A percentile compares a stretch with the other conserved stretches of the same genome.
These are phyloP conservation scores for Kingdonia uniflora DNA, from an alignment of 164 flowering plant species.

Conservation along the genomic window DNA sequence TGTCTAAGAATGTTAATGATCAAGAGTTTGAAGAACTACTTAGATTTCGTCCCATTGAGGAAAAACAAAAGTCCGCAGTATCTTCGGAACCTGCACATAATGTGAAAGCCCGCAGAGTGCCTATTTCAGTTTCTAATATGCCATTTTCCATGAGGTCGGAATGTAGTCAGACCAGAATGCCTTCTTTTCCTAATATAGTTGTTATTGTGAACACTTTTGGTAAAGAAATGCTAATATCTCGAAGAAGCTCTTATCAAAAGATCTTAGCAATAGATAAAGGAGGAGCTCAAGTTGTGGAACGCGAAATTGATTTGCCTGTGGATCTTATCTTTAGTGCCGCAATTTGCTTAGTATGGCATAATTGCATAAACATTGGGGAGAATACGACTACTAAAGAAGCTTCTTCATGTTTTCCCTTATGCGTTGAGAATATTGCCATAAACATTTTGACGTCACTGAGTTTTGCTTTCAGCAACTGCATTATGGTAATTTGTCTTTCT, in stretches of 20 bases:
- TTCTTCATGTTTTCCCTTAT: constrained; percentile 43
- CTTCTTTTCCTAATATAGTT: constrained; percentile 29
- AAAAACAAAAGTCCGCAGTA: constrained; percentile 9
- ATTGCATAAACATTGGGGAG: constrained; percentile 46
- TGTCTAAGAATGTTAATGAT: constrained; percentile 11
- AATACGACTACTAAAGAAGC: constrained; percentile 43
- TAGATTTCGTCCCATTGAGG: constrained; percentile 30
- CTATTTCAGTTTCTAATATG: constrained; percentile 15
- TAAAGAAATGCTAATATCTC: constrained; percentile 75
- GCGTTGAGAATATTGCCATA: constrained; percentile 70
- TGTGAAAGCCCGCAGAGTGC: constrained; percentile 16
- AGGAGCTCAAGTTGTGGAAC: constrained; percentile 79
- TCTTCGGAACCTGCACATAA: constrained; percentile 15
- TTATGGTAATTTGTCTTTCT: constrained; percentile 58
- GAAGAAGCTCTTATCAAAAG: constrained; percentile 80
- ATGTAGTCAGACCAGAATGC: constrained; percentile 11
- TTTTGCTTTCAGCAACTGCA: constrained; percentile 70
- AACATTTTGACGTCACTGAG: constrained; percentile 68
- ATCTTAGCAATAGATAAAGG: constrained; percentile 77
- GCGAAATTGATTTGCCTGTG: constrained; percentile 70
- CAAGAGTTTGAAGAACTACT: constrained; percentile 31
- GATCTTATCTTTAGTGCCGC: constrained; percentile 69
- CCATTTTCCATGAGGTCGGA: constrained; percentile 15
- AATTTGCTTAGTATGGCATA: constrained; percentile 75
- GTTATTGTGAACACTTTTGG: constrained; percentile 69